Base-by-base conservation (phyloP, 2,329 filamentous ascomycete species). In the Macroventuria anomochaeta region DNA sequence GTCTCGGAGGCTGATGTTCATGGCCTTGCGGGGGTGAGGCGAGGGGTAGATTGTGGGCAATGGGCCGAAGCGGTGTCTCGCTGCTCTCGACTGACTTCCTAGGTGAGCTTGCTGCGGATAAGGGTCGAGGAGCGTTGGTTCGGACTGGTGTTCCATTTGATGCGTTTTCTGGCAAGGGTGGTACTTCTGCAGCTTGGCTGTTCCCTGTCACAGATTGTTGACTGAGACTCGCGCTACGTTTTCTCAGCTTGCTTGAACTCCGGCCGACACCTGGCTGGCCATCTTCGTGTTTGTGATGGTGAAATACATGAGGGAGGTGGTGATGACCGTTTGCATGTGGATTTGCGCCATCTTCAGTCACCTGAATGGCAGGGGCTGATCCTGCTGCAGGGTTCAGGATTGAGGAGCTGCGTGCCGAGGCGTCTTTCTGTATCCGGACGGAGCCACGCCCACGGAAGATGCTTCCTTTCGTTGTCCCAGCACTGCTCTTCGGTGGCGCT, bases 401-500 rank as follows among this genome's bases (percentile, higher is more conserved):
- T 2, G 70, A 72, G 8, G 66, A 52, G 26, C 62, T 68, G n/a
- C 63, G 60, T 17, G 55, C 53, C 12, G 43, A 34, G 3, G 54
- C 46, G 1, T 67, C 61, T 31, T 70, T 63, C 7, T 55, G 55
- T n/a, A 64, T 31, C 6, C 51, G 26, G 7, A 54, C 29, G 8
- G 51, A 54, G n/a, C 44, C 51, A 15, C 51, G 51, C 18, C 65
- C 65, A n/a, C 89, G 87, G 70, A 96, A 93, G 23, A 97, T 87
- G 72, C 89, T 95, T 21, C 88, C 87, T 62, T 84, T 85, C 32
- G 88, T 77, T 1, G 89, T 93, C 13, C 88, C 89, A 6, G 86
- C 83, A 5, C 91, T 69, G 54, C 74, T 79, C 55, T 79, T 79
- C 0, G 80, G 73, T 8, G 89, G 88, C 5, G 84, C 82, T 17